Base-by-base conservation (phyloP, 2,329 filamentous ascomycete genomes). In the Lecanicillium sp. region DNA sequence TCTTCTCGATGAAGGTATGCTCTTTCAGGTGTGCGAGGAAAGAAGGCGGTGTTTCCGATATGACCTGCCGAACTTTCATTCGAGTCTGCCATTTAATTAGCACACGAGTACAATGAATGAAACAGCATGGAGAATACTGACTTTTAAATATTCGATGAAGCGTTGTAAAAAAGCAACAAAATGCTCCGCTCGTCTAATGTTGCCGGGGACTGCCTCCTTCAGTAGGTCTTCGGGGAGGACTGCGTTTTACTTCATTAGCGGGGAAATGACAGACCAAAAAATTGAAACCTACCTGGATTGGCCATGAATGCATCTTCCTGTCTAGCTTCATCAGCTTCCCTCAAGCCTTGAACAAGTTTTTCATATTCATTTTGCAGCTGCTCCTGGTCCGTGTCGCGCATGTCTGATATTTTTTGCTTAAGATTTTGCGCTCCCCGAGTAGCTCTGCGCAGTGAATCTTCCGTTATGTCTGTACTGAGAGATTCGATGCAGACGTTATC, bases 401-500 rank as follows among this genome's bases (percentile, higher is more conserved):
- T 94, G 49, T 97, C 87, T 4, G 77, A 76, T 49, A 98, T 96
- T 57, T 84, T 95, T 20, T 78, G 79, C 56, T 98, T 92, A 1
- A 98, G 69, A 49, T 94, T 97, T 48, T 83, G 83, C 11, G 90
- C 94, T 5, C 92, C 92, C 47, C 88, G 76, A 2, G 88, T 89
- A 15, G 92, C 92, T 63, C 87, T 94, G 17, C 89, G 79, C 38
- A 98, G 61, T 1, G 90, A 96, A 50, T 97, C 92, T 56, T 98
- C 89, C 0, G 90, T 97, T 41, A 98, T 77, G 53, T 98, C 92
- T 30, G 95, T 97, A 55, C 92, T 98, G 11, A 97, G 68, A 2
- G 92, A 90, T 57, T 98, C 92, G 49, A 98, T 98, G 59, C 94
- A 98, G 43, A 98, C 92, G 57, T 98, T 98, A 71, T 98, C 92